These are phyloP conservation scores for Suhomyces ambrosiae DNA, from an alignment of 1,139 yeast species.

Conservation along the genomic window DNA sequence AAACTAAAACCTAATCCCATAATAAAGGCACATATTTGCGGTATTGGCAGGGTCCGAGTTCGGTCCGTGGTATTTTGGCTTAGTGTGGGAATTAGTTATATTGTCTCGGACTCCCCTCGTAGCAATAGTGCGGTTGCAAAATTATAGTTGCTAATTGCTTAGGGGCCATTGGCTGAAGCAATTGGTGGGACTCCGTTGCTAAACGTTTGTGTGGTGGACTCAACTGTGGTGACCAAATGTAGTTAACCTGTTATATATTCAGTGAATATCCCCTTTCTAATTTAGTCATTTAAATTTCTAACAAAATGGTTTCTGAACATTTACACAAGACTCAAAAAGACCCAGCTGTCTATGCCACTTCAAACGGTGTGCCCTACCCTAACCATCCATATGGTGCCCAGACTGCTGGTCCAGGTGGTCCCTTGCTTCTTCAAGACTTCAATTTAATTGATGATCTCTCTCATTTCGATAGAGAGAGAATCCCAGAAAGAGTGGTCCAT, in stretches of 20 bases:
- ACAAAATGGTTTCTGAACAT: slow-evolving; percentile 24
- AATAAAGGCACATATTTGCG: background rate
- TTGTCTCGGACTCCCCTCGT: background rate
- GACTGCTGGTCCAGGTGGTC: slow-evolving; percentile 49
- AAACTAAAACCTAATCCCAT: background rate
- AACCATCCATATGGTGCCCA: slow-evolving; percentile 32
- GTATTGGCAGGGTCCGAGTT: too few species aligned
- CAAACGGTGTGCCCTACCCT: slow-evolving; percentile 31
- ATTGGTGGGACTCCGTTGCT: too few species aligned
- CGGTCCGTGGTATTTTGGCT: background rate
- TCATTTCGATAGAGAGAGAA: slow-evolving; percentile 64
- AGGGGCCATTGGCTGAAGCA: slow-evolving; percentile 6
- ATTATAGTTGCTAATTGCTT: slow-evolving; percentile 7
- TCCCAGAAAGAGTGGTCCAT: slow-evolving; percentile 66
- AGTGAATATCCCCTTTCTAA: background rate
- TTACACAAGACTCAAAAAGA: slow-evolving; percentile 17
- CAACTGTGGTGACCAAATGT: background rate
- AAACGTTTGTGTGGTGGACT: too few species aligned
- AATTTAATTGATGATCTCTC: slow-evolving; percentile 56
- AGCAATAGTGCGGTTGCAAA: slow-evolving; percentile 3
- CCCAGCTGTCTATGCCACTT: slow-evolving; percentile 29
- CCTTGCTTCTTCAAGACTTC: slow-evolving; percentile 58
- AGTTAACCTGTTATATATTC: too few species aligned
- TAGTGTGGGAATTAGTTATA: background rate
- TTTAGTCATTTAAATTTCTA: background rate